Base-by-base conservation (phyloP, 1,284 basidiomycete species). In the Sanghuangporus weigelae region DNA sequence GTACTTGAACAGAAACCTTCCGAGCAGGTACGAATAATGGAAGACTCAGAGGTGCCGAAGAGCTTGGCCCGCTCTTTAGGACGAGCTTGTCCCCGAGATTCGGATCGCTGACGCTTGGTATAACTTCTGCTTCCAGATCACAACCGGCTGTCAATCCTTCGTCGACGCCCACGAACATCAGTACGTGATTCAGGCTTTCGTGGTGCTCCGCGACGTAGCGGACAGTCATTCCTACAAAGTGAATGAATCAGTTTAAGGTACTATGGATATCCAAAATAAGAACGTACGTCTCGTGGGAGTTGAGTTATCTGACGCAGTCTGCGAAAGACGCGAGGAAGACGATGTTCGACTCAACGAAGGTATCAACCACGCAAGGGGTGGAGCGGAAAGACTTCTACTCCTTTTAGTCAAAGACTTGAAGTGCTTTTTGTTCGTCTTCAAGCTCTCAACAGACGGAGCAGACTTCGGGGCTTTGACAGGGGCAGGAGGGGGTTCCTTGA, bases 171-270 rank as follows among this genome's bases (percentile, higher is more conserved):
- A 74, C 64, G 72, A 92, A 91, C 7, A 92, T 81, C 46, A 92
- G 79, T 21, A 94, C 81, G 62, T 88, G 86, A 21, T 86, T 84
- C 0, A 95, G 81, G 60, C 85, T 90, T 71, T 94, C 92, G 72
- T 95, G 92, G 70, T 91, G 83, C 72, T 95, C 93, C 3, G 91
- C 92, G 38, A 95, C 82, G 70, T 91, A 94, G 16, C 78, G 74
- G 11, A 91, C 79, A 50, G 87, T 81, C 49, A 92, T 80, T 67
- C 73, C 76, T 76, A 57, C 51, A 63, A 57, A 19, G 11, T 7
- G 44, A 46, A n/a, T 6, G 39, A 39, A 19, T 60, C 31, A 55
- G 26, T 7, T 65, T 21, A 48, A 54, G 46, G 49, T n/a, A 67
- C 19, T 68, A 54, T 51, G 39, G 19, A 44, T 23, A 38, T 26